A percentile compares a stretch with the other conserved stretches of the same genome.
phyloP scores from a whole-genome alignment of 2,329 filamentous ascomycete species.

The Dactylellina parvicollis region DNA sequence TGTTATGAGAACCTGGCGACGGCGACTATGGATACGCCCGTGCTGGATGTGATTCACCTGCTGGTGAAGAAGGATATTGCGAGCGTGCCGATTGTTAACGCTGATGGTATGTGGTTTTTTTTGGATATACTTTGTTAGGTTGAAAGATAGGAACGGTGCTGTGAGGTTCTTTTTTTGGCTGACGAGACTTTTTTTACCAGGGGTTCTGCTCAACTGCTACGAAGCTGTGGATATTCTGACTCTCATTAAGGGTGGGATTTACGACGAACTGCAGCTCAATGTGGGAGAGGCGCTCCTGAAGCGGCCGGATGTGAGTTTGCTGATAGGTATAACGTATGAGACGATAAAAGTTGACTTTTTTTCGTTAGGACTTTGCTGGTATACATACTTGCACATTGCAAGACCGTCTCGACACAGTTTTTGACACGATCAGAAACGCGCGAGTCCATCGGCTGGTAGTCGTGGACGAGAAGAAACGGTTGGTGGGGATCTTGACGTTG shows the following conservation, averaged over 20 bases:
- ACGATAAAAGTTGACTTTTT: background rate
- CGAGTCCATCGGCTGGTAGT: conserved; percentile 92
- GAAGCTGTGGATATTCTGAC: conserved; percentile 97
- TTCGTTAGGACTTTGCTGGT: conserved; percentile 79
- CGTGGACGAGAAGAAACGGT: conserved; percentile 85
- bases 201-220: conserved; percentile 88
- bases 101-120: conserved; percentile 68
- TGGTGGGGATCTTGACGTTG: conserved; percentile 89
- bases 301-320: conserved; percentile 73
- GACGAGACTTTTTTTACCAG: conserved; percentile 60
- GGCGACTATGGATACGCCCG: conserved; percentile 85
- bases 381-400: conserved; percentile 95
- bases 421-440: conserved; percentile 94
- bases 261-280: conserved; percentile 85
- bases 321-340: background rate
- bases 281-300: conserved; percentile 90
- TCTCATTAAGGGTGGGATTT: conserved; percentile 89
- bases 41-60: conserved; percentile 92
- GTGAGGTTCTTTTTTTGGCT: too few species aligned
- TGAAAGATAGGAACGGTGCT: background rate
- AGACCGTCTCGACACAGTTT: conserved; percentile 92
- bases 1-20: conserved; percentile 84
- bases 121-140: background rate
- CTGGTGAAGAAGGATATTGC: conserved; percentile 95
- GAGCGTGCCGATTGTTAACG: conserved; percentile 90